Evolutionary conservation across 768 basidiomycete species (phyloP).

Genomic region (Termitomyces sp.): DNA sequence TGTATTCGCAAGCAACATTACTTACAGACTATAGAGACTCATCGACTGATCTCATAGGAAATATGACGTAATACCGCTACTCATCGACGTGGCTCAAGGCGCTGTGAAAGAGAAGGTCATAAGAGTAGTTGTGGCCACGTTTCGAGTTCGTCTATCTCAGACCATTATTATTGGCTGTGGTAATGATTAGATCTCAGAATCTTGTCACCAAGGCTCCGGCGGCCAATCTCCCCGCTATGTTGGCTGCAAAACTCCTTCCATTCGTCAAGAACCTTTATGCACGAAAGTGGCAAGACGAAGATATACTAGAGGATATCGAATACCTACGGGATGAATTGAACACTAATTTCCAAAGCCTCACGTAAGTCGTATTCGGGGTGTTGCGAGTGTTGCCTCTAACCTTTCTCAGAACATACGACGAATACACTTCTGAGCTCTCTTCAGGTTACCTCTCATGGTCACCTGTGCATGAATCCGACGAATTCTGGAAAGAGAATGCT

Average conservation of each 20-base stretch:
- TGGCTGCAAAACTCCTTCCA: conserved; percentile 80
- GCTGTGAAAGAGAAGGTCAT: conserved; percentile 98
- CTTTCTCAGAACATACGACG: conserved; percentile 80
- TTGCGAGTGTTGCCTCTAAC: neutral
- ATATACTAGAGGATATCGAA: conserved; percentile 86
- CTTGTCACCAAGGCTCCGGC: conserved; percentile 83
- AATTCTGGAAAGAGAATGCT: conserved; percentile 98
- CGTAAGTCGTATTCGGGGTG: conserved; percentile 45
- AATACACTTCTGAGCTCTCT: conserved; percentile 86
- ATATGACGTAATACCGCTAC: conserved; percentile 82
- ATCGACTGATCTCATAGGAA: conserved; percentile 43
- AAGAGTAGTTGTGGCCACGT: conserved; percentile 87
- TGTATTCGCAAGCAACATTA: conserved; percentile 15
- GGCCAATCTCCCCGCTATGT: conserved; percentile 89
- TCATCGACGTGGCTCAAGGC: conserved; percentile 78
- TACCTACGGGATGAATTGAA: conserved; percentile 87
- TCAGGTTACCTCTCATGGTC: conserved; percentile 94
- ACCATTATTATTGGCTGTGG: neutral
- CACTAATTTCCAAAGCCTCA: conserved; percentile 80
- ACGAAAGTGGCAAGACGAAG: conserved; percentile 94
- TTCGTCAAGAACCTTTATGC: conserved; percentile 79
- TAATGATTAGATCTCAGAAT: conserved; percentile 50
- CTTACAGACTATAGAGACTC: neutral
- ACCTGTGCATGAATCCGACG: conserved; percentile 92
- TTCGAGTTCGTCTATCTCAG: conserved; percentile 48